Evolutionary conservation across 495 filamentous ascomycete genomes (phyloP), one percentile per base, ranked within the genome.

Genomic region (Oidiodendron maius): DNA sequence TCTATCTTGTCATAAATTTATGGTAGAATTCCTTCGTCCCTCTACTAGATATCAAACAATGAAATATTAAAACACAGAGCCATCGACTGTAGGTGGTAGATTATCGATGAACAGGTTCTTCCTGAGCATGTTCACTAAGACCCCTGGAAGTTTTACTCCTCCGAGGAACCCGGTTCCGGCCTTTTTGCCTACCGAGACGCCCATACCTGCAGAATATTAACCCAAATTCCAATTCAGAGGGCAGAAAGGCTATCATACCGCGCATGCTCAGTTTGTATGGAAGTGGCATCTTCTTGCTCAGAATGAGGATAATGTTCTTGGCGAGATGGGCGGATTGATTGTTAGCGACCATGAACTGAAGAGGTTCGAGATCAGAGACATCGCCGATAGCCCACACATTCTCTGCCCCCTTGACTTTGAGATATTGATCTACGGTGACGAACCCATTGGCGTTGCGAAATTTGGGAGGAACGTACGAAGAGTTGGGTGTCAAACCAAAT

Each of bases 161-260:
- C 39, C 39, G 13, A 43, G n/a, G 25, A 42, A 39, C 15, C 47
- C 47, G 20, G 36, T 50, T 6, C 75, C 74, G 42, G 66, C 66
- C 32, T 58, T 66, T 46, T 49, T 59, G 0, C 74, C 77, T 47
- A 80, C 67, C 0, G 74, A 74, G 34, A 74, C 71, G 26, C 77
- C 49, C 6, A 41, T 18, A 48, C 50, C 28, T 25, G 36, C 36
- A 17, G 8, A 39, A 16, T 10, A 36, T 45, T 11, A 34, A 12
- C 9, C 18, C n/a, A 38, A 17, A 63, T 52, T 65, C 70, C 40
- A 80, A 52, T 52, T 77, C 77, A 11, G 8, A 2, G 12, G n/a
- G n/a, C n/a, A 11, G 4, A 26, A 1, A 6, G 15, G 34, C 3
- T 8, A 1, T 32, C 11, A 46, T 25, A 22, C 22, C 35, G 26